Conservation (phyloP, 306 rosid genomes). For the Mimosa bimucronata region DNA sequence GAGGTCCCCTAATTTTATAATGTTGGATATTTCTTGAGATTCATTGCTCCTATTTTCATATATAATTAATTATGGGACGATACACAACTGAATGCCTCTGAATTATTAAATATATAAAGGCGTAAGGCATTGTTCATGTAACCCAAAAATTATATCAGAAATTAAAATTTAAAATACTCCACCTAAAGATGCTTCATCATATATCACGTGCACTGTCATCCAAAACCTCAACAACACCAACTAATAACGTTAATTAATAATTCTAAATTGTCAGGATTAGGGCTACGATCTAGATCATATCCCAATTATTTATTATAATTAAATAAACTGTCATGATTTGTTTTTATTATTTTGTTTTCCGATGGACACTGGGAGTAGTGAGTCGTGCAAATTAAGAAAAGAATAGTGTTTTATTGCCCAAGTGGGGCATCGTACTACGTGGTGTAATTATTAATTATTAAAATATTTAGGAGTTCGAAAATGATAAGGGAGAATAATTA, state of each 20-base stretch:
- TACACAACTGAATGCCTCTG: background rate
- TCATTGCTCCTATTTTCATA: background rate
- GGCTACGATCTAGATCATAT: slow-evolving; percentile 12
- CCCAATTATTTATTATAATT: background rate
- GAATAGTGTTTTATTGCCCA: background rate
- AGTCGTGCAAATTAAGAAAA: slow-evolving; percentile 1
- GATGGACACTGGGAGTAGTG: background rate
- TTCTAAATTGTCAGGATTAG: background rate
- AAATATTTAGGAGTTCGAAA: slow-evolving; percentile 7
- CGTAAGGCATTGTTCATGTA: background rate
- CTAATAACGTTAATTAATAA: slow-evolving; percentile 6
- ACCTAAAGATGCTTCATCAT: background rate
- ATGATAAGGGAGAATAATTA: background rate
- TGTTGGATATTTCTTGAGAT: background rate
- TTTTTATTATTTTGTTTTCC: background rate
- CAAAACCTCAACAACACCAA: slow-evolving; percentile 10
- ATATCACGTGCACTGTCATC: slow-evolving; percentile 35
- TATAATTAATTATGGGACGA: background rate
- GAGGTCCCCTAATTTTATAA: background rate
- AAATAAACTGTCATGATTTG: background rate
- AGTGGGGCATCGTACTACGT: background rate
- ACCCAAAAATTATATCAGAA: background rate
- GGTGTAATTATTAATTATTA: slow-evolving; percentile 5
- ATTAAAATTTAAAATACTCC: background rate
- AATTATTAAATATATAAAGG: background rate